Percentiles rank a stretch among this genome's conserved stretches.
Evolutionary conservation across 139 green algal genomes (phyloP).

Genomic region (Nannochloris sp.): DNA sequence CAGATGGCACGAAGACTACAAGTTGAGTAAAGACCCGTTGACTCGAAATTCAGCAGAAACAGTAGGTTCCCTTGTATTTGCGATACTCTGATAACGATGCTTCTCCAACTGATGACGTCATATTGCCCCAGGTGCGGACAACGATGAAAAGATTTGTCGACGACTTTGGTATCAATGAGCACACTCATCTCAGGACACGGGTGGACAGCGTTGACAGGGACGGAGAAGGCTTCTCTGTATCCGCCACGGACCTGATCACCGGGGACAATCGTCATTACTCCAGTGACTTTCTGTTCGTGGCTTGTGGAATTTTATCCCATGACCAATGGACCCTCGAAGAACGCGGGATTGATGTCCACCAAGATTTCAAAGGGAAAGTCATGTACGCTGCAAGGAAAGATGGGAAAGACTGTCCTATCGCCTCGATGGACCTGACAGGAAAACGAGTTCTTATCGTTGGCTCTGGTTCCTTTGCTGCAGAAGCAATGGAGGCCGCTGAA

Average conservation of each 20-base stretch:
- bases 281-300: constrained; percentile 10
- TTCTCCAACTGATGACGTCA: too few relatives aligned
- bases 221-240: not conserved
- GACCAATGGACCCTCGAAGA: constrained; percentile 12
- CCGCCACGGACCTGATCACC: not conserved
- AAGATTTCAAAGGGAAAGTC: constrained; percentile 11
- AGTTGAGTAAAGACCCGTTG: not conserved
- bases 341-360: constrained; percentile 3
- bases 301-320: constrained; percentile 11
- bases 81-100: too few relatives aligned
- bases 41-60: not conserved
- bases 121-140: too few relatives aligned
- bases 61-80: not conserved
- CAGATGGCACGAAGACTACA: constrained; percentile 13
- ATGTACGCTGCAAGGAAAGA: constrained; percentile 8
- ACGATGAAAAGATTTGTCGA: too few relatives aligned
- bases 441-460: constrained; percentile 25
- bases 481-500: constrained; percentile 17
- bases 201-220: not conserved
- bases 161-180: too few relatives aligned
- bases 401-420: constrained; percentile 9
- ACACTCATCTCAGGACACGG: too few relatives aligned
- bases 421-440: constrained; percentile 1
- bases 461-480: constrained; percentile 22
- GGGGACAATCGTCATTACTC: not conserved